phyloP scores from a whole-genome alignment of 2,329 filamentous ascomycete genomes.

The Fusarium continuum region DNA sequence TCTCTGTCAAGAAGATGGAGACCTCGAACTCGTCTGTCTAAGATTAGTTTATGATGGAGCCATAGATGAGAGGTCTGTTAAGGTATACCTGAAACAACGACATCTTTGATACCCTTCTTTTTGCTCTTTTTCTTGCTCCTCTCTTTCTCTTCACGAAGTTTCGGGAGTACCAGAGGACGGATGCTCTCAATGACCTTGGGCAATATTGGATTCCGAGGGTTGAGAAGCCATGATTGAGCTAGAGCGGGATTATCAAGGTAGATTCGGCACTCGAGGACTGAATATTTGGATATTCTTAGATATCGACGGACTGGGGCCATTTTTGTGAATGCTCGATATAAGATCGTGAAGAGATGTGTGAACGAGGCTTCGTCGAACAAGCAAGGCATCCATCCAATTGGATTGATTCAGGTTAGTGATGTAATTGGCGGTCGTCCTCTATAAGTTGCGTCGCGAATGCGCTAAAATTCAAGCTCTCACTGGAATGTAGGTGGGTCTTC shows the following conservation, averaged over 20 bases:
- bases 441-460: constrained; percentile 20
- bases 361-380: constrained; percentile 2
- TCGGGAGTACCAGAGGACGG: constrained; percentile 86
- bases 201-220: constrained; percentile 77
- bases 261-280: constrained; percentile 95
- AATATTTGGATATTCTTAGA: constrained; percentile 89
- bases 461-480: constrained; percentile 25
- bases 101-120: constrained; percentile 86
- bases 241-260: constrained; percentile 93
- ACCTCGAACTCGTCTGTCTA: constrained; percentile 90
- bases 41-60: constrained; percentile 23
- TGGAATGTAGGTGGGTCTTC: constrained; percentile 17
- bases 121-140: constrained; percentile 68
- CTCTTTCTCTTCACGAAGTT: constrained; percentile 85
- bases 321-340: not conserved
- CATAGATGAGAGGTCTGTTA: not conserved
- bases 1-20: constrained; percentile 90
- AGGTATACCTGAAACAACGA: constrained; percentile 75
- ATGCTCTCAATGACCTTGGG: constrained; percentile 86
- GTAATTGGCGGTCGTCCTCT: constrained; percentile 34
- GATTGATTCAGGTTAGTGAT: constrained; percentile 35
- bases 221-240: constrained; percentile 83
- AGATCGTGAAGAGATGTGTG: constrained; percentile 2
- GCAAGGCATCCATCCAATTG: constrained; percentile 9
- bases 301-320: constrained; percentile 94